phyloP scores from a whole-genome alignment of 2,329 filamentous ascomycete species.

The Bertia moriformis region DNA sequence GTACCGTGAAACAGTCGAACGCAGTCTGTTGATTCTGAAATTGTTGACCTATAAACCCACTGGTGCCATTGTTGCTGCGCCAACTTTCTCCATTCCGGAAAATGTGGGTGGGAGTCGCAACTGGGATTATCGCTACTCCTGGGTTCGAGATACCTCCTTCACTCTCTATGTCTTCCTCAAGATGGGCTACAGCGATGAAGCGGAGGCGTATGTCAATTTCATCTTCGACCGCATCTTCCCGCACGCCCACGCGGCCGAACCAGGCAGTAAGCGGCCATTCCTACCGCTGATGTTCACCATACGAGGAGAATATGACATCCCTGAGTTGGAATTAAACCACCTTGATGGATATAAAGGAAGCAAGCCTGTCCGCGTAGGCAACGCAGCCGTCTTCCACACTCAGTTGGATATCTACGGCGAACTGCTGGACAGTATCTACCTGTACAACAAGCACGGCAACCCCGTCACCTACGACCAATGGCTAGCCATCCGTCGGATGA shows the following conservation, averaged over 20 bases:
- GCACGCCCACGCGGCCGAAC: constrained; percentile 32
- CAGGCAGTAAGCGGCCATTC: neutral
- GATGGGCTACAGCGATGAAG: constrained; percentile 62
- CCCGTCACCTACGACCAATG: constrained; percentile 66
- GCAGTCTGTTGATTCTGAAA: constrained; percentile 32
- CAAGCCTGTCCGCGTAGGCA: constrained; percentile 61
- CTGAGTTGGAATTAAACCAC: constrained; percentile 53
- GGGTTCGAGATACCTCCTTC: constrained; percentile 66
- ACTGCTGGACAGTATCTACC: constrained; percentile 62
- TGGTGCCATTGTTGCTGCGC: constrained; percentile 32
- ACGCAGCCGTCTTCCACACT: constrained; percentile 61
- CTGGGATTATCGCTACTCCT: constrained; percentile 65
- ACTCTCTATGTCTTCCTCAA: constrained; percentile 66
- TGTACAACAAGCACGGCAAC: constrained; percentile 69
- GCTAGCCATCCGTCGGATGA: constrained; percentile 53
- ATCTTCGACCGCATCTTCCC: constrained; percentile 59
- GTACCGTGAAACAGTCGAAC: constrained; percentile 29
- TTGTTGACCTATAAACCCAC: constrained; percentile 34
- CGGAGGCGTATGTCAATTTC: constrained; percentile 66
- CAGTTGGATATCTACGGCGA: constrained; percentile 73
- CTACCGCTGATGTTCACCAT: constrained; percentile 76
- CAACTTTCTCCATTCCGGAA: constrained; percentile 34
- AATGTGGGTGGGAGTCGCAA: constrained; percentile 32
- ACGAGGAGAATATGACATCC: constrained; percentile 59
- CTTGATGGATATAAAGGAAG: constrained; percentile 61